Conservation (phyloP, 2,329 filamentous ascomycete genomes). For the Fusarium sp. region DNA sequence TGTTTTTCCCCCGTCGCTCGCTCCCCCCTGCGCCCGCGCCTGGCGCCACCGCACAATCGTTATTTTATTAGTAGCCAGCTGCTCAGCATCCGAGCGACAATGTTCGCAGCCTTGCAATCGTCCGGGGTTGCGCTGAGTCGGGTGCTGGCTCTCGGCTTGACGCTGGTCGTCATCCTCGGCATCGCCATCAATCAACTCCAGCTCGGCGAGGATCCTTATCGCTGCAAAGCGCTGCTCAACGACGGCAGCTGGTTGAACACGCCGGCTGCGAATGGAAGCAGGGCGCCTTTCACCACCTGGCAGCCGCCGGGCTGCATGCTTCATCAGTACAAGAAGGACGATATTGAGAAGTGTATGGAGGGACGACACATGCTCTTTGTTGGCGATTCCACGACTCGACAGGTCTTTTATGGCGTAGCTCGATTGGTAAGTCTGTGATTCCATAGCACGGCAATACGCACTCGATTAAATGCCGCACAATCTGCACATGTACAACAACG, state of each 20-base stretch:
- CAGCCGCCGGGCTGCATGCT: constrained; percentile 67
- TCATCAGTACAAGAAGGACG: constrained; percentile 61
- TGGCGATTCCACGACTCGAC: constrained; percentile 67
- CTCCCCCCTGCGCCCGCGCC: constrained; percentile 3
- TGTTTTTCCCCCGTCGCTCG: constrained; percentile 9
- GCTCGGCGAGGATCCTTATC: constrained; percentile 56
- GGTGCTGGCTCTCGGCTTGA: constrained; percentile 30
- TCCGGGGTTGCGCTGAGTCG: constrained; percentile 29
- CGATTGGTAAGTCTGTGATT: constrained; percentile 38
- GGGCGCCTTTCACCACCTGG: constrained; percentile 58
- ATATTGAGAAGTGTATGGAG: constrained; percentile 62
- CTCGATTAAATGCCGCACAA: background rate
- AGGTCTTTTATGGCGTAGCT: constrained; percentile 64
- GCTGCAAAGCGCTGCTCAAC: constrained; percentile 61
- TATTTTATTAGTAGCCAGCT: background rate
- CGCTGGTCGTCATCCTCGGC: constrained; percentile 38
- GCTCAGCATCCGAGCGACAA: background rate
- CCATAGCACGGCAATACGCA: background rate
- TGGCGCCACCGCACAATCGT: constrained; percentile 18
- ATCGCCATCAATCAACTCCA: constrained; percentile 30
- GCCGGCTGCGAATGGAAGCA: constrained; percentile 43
- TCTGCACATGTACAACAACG: background rate
- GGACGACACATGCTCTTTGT: constrained; percentile 63
- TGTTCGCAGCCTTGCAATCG: constrained; percentile 21
- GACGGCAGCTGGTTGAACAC: constrained; percentile 59